Base-by-base conservation (phyloP, 371 early-diverging fungal genomes). In the Apophysomyces trapeziformis region DNA sequence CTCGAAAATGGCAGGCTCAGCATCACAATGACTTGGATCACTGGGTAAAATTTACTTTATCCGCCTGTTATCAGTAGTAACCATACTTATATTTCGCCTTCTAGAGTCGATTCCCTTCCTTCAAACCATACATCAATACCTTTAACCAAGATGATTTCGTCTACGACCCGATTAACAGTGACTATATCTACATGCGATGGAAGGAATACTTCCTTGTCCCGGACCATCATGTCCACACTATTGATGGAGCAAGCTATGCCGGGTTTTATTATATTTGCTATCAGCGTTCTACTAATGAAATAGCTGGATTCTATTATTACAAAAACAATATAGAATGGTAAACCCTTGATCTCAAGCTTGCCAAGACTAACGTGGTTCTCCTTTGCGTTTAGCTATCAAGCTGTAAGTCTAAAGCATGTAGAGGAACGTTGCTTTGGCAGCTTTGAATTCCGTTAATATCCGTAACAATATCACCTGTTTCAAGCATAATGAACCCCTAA, bases 191-290 rank as follows among this genome's bases (percentile, higher is more conserved):
- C 73, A 98, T 98, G 98, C 88, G 98, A 38, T 96, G 97, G 97
- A 98, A 96, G 86, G 98, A 98, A 75, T 92, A 91, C 64, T 98
- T 97, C 75, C 75, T 98, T 47, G 95, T 97, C 4, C 97, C 98
- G 37, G 95, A 98, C 82, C 96, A 97, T 80, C 86, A 85, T 62
- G 90, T 97, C 46, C 88, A 81, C 66, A 85, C 81, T 26, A 92
- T 98, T 65, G 77, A 87, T 60, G 98, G 98, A 11, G 98, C 98
- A 6, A 91, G 92, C 69, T 98, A 93, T 84, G 96, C 92, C 11
- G 98, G 98, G 5, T 98, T 97, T 72, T 98, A 98, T 76, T 98
- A 96, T 67, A 94, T 96, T 61, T 92, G 91, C 67, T 96, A 90
- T 70, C 89, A 93, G 70, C 87, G 90, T 60, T 86, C 86, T 6